phyloP scores from a whole-genome alignment of 2,329 filamentous ascomycete species.

The Colletotrichum eremochloae region DNA sequence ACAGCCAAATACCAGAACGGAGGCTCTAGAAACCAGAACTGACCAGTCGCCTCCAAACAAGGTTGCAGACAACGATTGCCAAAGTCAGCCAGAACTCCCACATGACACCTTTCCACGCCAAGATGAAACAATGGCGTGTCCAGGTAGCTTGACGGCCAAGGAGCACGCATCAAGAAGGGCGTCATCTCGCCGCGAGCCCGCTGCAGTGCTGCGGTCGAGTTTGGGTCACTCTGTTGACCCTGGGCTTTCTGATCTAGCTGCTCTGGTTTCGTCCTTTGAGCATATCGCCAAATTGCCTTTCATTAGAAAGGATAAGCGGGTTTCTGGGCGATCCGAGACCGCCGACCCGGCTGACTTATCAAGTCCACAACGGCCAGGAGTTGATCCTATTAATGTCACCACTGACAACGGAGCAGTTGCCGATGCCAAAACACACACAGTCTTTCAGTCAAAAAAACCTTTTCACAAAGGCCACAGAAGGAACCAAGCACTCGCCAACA shows the following conservation, averaged over 20 bases:
- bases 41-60: background rate
- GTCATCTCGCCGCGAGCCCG: slow-evolving; percentile 20
- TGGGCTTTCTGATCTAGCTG: slow-evolving; percentile 47
- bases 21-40: background rate
- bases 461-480: slow-evolving; percentile 46
- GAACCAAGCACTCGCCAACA: slow-evolving; percentile 46
- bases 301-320: slow-evolving; percentile 42
- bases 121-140: background rate
- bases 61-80: background rate
- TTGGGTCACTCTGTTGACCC: slow-evolving; percentile 44
- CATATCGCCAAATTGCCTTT: slow-evolving; percentile 46
- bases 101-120: background rate
- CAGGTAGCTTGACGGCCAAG: background rate
- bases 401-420: background rate
- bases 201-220: slow-evolving; percentile 31
- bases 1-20: background rate
- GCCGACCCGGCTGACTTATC: background rate
- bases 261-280: slow-evolving; percentile 48
- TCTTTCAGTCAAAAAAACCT: background rate
- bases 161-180: background rate
- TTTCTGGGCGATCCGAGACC: background rate
- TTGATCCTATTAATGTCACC: background rate
- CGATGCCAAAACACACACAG: background rate
- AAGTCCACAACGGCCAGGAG: background rate
- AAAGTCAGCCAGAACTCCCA: background rate